These are phyloP conservation scores for Amyloporia xantha DNA, from an alignment of 768 basidiomycete species.

Conservation along the genomic window DNA sequence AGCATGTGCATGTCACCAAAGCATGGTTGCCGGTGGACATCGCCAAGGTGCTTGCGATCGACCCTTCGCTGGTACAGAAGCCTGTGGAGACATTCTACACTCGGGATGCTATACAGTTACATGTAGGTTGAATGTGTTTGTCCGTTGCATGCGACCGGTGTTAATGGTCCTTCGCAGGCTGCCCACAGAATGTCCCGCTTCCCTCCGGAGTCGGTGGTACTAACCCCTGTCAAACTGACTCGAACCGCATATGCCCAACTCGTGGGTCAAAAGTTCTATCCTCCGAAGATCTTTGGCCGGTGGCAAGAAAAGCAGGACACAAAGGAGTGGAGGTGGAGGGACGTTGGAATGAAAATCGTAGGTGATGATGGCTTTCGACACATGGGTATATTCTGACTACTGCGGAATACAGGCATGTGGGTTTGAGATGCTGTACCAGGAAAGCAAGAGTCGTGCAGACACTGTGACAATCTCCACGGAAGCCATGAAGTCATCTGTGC, in stretches of 20 bases:
- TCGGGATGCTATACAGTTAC: constrained; percentile 82
- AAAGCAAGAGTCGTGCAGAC: constrained; percentile 57
- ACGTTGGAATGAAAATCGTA: constrained; percentile 92
- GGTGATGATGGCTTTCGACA: constrained; percentile 14
- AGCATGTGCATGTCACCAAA: constrained; percentile 71
- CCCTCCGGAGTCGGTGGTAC: constrained; percentile 59
- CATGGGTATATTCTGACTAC: background rate
- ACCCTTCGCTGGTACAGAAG: constrained; percentile 72
- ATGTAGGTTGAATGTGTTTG: constrained; percentile 59
- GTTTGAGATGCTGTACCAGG: constrained; percentile 94
- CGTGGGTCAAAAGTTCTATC: constrained; percentile 84
- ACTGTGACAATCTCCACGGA: constrained; percentile 31
- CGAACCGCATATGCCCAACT: constrained; percentile 93
- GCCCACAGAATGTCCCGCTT: constrained; percentile 90
- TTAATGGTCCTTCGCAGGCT: too few relatives aligned
- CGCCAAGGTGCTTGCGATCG: constrained; percentile 57
- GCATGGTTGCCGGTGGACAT: constrained; percentile 78
- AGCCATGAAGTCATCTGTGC: constrained; percentile 35
- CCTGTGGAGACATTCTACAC: constrained; percentile 94
- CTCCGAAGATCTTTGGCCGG: constrained; percentile 82
- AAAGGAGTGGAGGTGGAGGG: constrained; percentile 69
- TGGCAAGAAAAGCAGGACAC: constrained; percentile 59
- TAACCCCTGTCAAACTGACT: constrained; percentile 70
- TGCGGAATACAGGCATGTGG: constrained; percentile 66
- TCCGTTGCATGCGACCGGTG: too few relatives aligned